phyloP scores from a whole-genome alignment of 2,329 filamentous ascomycete species.

The Monosporascus sp. region DNA sequence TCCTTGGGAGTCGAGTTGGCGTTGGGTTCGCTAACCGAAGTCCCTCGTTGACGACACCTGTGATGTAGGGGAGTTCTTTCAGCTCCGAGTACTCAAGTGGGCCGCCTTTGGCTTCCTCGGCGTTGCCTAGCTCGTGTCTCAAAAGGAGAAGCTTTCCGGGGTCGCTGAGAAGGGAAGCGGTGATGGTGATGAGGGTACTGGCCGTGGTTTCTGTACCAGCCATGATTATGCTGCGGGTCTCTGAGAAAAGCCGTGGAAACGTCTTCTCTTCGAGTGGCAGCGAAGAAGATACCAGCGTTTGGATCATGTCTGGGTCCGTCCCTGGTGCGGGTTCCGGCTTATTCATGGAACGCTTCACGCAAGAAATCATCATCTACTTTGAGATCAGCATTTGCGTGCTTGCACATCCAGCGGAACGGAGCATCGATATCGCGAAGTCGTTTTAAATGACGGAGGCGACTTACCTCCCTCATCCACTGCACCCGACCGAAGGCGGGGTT shows the following conservation, averaged over 20 bases:
- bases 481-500: conserved; percentile 17
- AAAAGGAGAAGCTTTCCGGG: conserved; percentile 9
- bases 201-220: conserved; percentile 20
- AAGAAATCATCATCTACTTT: conserved; percentile 14
- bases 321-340: conserved; percentile 16
- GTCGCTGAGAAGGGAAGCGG: conserved; percentile 11
- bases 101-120: conserved; percentile 10
- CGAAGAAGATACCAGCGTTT: conserved; percentile 14
- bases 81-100: conserved; percentile 12
- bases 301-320: conserved; percentile 15
- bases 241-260: conserved; percentile 18
- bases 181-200: conserved; percentile 16
- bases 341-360: conserved; percentile 18
- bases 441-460: not conserved
- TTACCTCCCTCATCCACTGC: conserved; percentile 20
- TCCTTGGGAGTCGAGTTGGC: conserved; percentile 14
- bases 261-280: conserved; percentile 18
- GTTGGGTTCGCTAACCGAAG: conserved; percentile 18
- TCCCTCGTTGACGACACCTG: conserved; percentile 19
- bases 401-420: not conserved
- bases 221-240: conserved; percentile 19
- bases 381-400: not conserved
- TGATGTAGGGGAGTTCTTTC: conserved; percentile 16
- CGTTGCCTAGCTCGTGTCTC: conserved; percentile 8
- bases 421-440: not conserved